Evolutionary conservation across 2,329 filamentous ascomycete species (phyloP).

Genomic region (Trichoderma hamatum): DNA sequence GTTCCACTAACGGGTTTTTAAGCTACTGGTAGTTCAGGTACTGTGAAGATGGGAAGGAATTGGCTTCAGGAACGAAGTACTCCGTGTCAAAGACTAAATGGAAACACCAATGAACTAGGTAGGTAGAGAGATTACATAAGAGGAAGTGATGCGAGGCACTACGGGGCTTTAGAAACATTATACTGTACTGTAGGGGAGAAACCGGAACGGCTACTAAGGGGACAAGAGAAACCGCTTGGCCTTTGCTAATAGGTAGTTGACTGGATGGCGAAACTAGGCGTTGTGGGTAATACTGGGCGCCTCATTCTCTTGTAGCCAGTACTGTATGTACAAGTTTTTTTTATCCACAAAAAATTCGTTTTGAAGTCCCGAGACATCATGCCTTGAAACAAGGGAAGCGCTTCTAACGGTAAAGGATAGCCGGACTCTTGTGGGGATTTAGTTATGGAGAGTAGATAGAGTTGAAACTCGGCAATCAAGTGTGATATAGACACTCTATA

Average conservation of each 20-base stretch:
- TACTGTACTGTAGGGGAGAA: neutral
- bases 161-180: no score
- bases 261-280: neutral
- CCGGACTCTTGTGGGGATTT: neutral
- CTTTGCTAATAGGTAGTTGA: neutral
- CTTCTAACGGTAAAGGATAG: neutral
- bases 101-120: no score
- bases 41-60: neutral
- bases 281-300: neutral
- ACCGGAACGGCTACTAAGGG: neutral
- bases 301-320: neutral
- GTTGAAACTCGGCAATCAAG: neutral
- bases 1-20: neutral
- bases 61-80: slow-evolving; percentile 14
- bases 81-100: neutral
- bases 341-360: neutral
- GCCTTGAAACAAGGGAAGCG: neutral
- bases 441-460: neutral
- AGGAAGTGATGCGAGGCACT: no score
- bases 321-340: neutral
- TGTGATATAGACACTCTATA: neutral
- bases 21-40: slow-evolving; percentile 10
- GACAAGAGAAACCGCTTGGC: neutral
- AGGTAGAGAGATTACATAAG: neutral
- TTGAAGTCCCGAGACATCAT: no score